Base-by-base conservation (phyloP, 176 grass and related monocot genomes). In the Cymbopogon citratus region DNA sequence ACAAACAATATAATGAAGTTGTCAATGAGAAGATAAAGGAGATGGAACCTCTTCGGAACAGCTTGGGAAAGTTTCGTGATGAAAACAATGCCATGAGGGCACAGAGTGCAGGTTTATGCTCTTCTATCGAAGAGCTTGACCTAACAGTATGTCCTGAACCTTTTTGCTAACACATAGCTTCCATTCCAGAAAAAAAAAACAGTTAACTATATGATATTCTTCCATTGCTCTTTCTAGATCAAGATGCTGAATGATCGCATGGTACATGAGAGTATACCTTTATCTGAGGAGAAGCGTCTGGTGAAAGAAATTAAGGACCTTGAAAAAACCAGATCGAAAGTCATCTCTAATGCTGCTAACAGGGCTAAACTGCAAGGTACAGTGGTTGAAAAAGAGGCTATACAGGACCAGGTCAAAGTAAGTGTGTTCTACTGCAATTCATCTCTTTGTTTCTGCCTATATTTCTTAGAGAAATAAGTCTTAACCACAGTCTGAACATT, bases 341-440 rank as follows among this genome's bases (percentile, higher is more conserved):
- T 99, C n/a, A 82, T 87, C 65, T 87, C 85, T 48, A 86, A 89
- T 88, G 79, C 80, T 87, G 91, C 89, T 86, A 87, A 87, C 21
- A 80, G 91, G 60, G 82, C 92, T 82, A 95, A 95, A 82, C 77
- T 95, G 69, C 89, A 91, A 80, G 92, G 91, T 74, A 82, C 88
- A 34, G 85, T 89, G 23, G 84, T 90, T 74, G 89, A 99, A 76
- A 99, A 91, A 91, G 96, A 93, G 12, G 63, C 76, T 31, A 87
- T 99, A 88, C 92, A 99, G 57, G 96, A 80, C 75, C 90, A 95
- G 84, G 92, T 93, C 66, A 95, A 95, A 87, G 96, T 99, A 93
- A 90, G 86, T 92, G 43, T 60, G 21, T 24, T 64, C 8, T 82
- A 14, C 63, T 67, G 36, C 7, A 81, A 76, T 79, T 79, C 38